phyloP scores from a whole-genome alignment of 257 asterid species.

The Solanum bulbocastanum region DNA sequence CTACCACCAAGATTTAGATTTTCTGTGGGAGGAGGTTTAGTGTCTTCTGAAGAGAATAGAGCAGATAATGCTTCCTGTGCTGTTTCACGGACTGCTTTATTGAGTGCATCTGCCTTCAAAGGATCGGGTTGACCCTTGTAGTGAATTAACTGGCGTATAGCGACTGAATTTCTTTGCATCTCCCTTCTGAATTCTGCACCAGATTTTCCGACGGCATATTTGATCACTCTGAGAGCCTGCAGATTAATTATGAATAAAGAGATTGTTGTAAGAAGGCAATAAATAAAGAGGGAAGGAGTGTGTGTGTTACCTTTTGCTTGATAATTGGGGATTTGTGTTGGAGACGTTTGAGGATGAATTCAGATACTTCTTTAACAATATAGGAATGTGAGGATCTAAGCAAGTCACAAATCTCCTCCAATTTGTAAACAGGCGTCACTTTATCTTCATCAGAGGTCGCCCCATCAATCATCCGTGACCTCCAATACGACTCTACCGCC shows the following conservation, averaged over 20 bases:
- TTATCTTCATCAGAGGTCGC: conserved; percentile 95
- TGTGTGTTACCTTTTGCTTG: conserved; percentile 53
- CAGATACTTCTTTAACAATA: conserved; percentile 81
- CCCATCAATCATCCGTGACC: conserved; percentile 74
- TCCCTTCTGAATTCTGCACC: conserved; percentile 94
- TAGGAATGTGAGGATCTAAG: conserved; percentile 67
- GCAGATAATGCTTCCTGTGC: conserved; percentile 93
- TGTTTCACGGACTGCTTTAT: conserved; percentile 93
- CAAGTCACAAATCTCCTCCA: conserved; percentile 90
- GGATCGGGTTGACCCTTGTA: conserved; percentile 94
- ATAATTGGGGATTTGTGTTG: conserved; percentile 88
- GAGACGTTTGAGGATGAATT: conserved; percentile 87
- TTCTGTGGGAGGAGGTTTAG: conserved; percentile 53
- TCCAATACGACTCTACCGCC: conserved; percentile 98
- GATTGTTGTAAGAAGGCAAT: background rate
- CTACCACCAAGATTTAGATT: conserved; percentile 81
- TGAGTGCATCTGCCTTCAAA: conserved; percentile 84
- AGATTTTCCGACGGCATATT: conserved; percentile 89
- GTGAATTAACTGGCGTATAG: conserved; percentile 85
- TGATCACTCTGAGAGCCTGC: conserved; percentile 84
- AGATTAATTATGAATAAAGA: background rate
- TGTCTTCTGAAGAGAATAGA: conserved; percentile 73
- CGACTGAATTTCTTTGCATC: conserved; percentile 93
- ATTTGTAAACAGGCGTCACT: conserved; percentile 91
- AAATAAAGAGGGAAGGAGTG: background rate